Base-by-base conservation (phyloP, 2,329 filamentous ascomycete species). In the Purpureocillium lavendulum region DNA sequence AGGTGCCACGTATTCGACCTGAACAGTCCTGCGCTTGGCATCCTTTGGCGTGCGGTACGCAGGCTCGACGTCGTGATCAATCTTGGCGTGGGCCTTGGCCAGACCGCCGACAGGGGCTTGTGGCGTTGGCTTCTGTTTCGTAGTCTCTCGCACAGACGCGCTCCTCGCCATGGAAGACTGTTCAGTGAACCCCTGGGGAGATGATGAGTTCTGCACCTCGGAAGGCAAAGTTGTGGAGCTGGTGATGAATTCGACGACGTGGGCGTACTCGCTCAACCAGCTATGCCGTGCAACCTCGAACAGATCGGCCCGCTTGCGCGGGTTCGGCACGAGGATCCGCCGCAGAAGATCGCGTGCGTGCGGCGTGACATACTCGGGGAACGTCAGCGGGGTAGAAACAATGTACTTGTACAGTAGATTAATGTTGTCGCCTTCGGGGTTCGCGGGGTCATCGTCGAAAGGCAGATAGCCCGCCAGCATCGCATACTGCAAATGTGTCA, bases 381-480 rank as follows among this genome's bases (percentile, higher is more conserved):
- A 98, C 4, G 90, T 97, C 32, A 98, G 76, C 29, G 90, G 89
- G 1, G 92, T 98, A 40, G 87, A 94, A 43, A 96, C 90, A 52
- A 98, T 98, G 65, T 98, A 98, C 67, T 97, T 97, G 75, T 98
- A 98, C 21, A 98, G 72, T 10, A 98, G 75, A 60, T 98, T 98
- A 68, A 98, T 98, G 59, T 98, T 98, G 61, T 98, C 92, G 49
- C 92, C 92, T 64, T 98, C 92, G 3, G 92, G 92, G 57, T 98
- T 98, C 34, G 89, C 92, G 47, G 92, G 92, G 55, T 98, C 92
- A 58, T 98, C 92, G 54, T 98, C 92, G 56, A 98, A 98, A 3
- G 92, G 92, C 11, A 98, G 73, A 61, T 98, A 98, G 33, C 92
- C 92, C 30, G 92, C 92, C 53, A 98, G 73, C 92, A 98, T 98